phyloP scores from a whole-genome alignment of 2,329 filamentous ascomycete species.

The Phoma sp. region DNA sequence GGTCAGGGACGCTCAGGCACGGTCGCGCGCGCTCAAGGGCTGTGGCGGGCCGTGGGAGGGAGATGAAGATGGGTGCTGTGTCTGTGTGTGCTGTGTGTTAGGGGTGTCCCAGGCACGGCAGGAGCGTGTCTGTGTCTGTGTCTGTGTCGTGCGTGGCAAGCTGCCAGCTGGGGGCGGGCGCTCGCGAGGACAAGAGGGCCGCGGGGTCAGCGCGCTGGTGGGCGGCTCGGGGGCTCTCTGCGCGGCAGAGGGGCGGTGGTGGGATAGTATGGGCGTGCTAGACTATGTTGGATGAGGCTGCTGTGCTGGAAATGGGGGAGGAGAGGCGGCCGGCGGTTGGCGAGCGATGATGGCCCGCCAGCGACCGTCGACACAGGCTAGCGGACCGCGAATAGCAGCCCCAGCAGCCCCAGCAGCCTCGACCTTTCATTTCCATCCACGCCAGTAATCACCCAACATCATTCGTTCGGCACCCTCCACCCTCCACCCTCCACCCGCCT shows the following conservation, averaged over 20 bases:
- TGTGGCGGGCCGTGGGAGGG: slow-evolving; percentile 26
- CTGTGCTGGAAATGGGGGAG: slow-evolving; percentile 16
- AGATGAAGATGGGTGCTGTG: slow-evolving; percentile 41
- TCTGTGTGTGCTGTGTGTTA: slow-evolving; percentile 35
- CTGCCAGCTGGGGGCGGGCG: slow-evolving; percentile 1
- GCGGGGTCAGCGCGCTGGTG: slow-evolving; percentile 28
- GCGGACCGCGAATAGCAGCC: slow-evolving; percentile 14
- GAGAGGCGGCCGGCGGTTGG: slow-evolving; percentile 4
- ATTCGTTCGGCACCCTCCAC: too few species aligned
- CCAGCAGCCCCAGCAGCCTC: background rate
- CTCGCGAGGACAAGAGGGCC: slow-evolving; percentile 9
- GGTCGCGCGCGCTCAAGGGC: too few species aligned
- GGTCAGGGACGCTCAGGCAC: too few species aligned
- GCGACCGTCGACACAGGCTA: slow-evolving; percentile 14
- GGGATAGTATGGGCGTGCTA: slow-evolving; percentile 14
- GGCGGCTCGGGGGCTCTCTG: slow-evolving; percentile 8
- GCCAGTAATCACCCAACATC: too few species aligned
- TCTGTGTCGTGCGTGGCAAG: slow-evolving; percentile 7
- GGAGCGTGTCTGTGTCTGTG: slow-evolving; percentile 4
- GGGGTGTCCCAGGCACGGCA: slow-evolving; percentile 37
- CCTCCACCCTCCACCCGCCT: too few species aligned
- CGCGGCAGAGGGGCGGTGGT: background rate
- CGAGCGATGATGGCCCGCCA: slow-evolving; percentile 11
- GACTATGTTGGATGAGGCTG: slow-evolving; percentile 21
- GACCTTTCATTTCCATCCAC: slow-evolving; percentile 13